A percentile compares a stretch with the other conserved stretches of the same genome.
Evolutionary conservation across 2,329 filamentous ascomycete genomes (phyloP).

Genomic region (Ophiognomonia clavigignenti-juglandacearum): DNA sequence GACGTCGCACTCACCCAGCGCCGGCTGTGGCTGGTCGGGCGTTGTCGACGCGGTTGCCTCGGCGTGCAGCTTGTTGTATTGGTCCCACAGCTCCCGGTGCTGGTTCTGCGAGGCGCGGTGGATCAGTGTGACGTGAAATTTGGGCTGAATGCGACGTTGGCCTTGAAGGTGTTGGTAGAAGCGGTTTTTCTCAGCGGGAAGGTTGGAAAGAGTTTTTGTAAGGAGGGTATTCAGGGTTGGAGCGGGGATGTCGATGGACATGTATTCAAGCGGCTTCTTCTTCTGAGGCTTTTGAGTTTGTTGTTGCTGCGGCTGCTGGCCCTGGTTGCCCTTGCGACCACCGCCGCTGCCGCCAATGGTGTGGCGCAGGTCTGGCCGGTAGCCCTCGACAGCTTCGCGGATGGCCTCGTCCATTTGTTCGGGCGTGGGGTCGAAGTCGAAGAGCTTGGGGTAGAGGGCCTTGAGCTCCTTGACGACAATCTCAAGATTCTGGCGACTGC

Average conservation of each 20-base stretch:
- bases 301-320: slow-evolving; percentile 30
- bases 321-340: slow-evolving; percentile 39
- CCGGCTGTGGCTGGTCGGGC: slow-evolving; percentile 50
- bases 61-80: slow-evolving; percentile 59
- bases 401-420: slow-evolving; percentile 79
- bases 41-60: slow-evolving; percentile 31
- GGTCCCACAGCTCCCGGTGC: slow-evolving; percentile 68
- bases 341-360: slow-evolving; percentile 58
- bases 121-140: slow-evolving; percentile 92
- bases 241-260: slow-evolving; percentile 44
- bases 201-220: slow-evolving; percentile 61
- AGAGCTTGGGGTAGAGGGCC: slow-evolving; percentile 70
- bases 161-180: slow-evolving; percentile 75
- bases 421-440: slow-evolving; percentile 64
- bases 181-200: slow-evolving; percentile 45
- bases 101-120: slow-evolving; percentile 64
- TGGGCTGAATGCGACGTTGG: slow-evolving; percentile 69
- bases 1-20: slow-evolving; percentile 62
- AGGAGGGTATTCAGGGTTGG: slow-evolving; percentile 50
- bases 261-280: slow-evolving; percentile 51
- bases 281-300: slow-evolving; percentile 32
- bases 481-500: slow-evolving; percentile 84
- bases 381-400: slow-evolving; percentile 67
- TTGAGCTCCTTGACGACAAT: slow-evolving; percentile 68
- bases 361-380: slow-evolving; percentile 72